phyloP scores from a whole-genome alignment of 2,329 filamentous ascomycete genomes.

The Aspergillus pseudonomiae region DNA sequence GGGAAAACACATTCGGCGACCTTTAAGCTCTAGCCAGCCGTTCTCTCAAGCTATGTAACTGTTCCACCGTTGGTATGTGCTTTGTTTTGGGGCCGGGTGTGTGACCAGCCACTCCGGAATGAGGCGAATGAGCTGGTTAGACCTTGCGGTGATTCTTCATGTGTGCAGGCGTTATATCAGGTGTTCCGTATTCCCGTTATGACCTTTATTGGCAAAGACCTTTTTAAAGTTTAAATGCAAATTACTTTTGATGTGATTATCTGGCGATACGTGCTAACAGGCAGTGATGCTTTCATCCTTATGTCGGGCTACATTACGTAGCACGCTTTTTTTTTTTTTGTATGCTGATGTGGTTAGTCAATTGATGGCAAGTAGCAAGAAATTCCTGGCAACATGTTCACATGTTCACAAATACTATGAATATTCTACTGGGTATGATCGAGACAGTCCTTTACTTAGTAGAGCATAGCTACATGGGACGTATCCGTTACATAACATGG shows the following conservation, averaged over 20 bases:
- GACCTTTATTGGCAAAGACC: slow-evolving; percentile 19
- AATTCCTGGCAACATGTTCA: background rate
- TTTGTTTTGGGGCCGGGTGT: slow-evolving; percentile 6
- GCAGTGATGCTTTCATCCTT: background rate
- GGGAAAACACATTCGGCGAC: slow-evolving; percentile 95
- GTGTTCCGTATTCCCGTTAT: slow-evolving; percentile 20
- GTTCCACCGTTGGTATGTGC: slow-evolving; percentile 16
- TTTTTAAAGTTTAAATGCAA: slow-evolving; percentile 21
- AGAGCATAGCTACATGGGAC: background rate
- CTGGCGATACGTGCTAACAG: background rate
- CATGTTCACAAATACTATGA: background rate
- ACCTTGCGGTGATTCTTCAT: slow-evolving; percentile 21
- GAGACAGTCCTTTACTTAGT: background rate
- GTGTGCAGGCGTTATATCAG: slow-evolving; percentile 28
- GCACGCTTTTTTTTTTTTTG: background rate
- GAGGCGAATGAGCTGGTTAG: slow-evolving; percentile 18
- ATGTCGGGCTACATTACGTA: background rate
- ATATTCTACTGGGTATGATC: background rate
- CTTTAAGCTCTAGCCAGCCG: slow-evolving; percentile 19
- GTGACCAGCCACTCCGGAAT: slow-evolving; percentile 15
- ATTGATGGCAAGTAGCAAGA: background rate
- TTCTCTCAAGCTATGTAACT: slow-evolving; percentile 18
- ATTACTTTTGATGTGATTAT: background rate
- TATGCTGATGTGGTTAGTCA: background rate
- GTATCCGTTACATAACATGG: background rate